phyloP scores from a whole-genome alignment of 768 basidiomycete species.

The Pisolithus sp. region DNA sequence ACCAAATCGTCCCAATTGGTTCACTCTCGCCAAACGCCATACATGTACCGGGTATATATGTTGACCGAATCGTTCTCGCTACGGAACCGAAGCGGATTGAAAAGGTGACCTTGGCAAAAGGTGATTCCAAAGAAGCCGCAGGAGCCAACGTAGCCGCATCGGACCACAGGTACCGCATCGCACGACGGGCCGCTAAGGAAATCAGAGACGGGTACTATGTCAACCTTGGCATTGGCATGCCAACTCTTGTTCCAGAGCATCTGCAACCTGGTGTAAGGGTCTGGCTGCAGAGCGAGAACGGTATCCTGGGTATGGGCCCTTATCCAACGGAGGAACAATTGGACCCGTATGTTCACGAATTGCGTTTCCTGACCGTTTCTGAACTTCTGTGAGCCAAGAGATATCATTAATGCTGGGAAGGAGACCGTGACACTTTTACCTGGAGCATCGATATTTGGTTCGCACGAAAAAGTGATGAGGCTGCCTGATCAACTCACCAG shows the following conservation, averaged over 20 bases:
- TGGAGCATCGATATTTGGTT: slow-evolving; percentile 87
- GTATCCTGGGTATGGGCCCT: slow-evolving; percentile 86
- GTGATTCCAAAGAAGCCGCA: slow-evolving; percentile 27
- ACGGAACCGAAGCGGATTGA: slow-evolving; percentile 76
- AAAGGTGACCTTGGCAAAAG: slow-evolving; percentile 59
- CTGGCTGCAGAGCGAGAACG: slow-evolving; percentile 92
- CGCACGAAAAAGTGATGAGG: slow-evolving; percentile 15
- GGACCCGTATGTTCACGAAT: slow-evolving; percentile 57
- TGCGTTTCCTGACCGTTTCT: background rate
- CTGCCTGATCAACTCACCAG: background rate
- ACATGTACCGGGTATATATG: slow-evolving; percentile 80
- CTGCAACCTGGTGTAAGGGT: slow-evolving; percentile 67
- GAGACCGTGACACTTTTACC: slow-evolving; percentile 91
- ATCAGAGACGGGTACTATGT: slow-evolving; percentile 84
- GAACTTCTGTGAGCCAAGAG: slow-evolving; percentile 31
- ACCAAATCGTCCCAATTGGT: slow-evolving; percentile 82
- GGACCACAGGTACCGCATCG: slow-evolving; percentile 66
- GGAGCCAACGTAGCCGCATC: slow-evolving; percentile 37
- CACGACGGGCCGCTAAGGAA: slow-evolving; percentile 82
- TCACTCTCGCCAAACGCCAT: slow-evolving; percentile 75
- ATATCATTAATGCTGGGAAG: slow-evolving; percentile 92
- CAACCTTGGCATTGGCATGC: slow-evolving; percentile 89
- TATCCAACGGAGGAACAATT: slow-evolving; percentile 76
- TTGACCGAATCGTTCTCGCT: slow-evolving; percentile 81
- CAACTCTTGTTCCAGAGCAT: slow-evolving; percentile 80